Evolutionary conservation across 805 yeast genomes (phyloP).

Genomic region (Cyberlindnera mycetangii): DNA sequence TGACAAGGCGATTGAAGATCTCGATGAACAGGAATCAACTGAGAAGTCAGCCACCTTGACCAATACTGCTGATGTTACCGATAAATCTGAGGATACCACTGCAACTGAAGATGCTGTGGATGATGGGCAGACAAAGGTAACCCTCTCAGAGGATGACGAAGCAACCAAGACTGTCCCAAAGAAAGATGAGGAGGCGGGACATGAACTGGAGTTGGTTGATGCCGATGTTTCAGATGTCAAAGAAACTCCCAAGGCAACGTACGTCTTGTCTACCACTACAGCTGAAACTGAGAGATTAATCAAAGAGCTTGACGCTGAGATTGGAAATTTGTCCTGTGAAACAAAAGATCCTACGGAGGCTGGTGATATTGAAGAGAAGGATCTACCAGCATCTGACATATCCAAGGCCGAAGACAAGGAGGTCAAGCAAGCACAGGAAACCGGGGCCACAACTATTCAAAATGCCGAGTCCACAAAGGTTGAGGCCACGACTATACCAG

Average conservation of each 20-base stretch:
- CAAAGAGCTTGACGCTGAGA: constrained; percentile 21
- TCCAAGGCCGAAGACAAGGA: no score
- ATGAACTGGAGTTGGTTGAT: neutral
- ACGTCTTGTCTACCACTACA: constrained; percentile 5
- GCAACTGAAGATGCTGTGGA: neutral
- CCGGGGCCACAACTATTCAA: no score
- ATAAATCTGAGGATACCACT: no score
- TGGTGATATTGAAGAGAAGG: neutral
- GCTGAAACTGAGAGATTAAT: constrained; percentile 26
- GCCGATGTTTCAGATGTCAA: neutral
- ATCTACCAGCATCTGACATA: no score
- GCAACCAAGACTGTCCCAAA: neutral
- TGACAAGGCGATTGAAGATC: neutral
- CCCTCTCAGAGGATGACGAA: neutral
- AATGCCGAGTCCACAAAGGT: no score
- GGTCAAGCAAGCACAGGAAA: no score
- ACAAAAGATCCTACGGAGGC: neutral
- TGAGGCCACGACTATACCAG: no score
- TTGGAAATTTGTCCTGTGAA: constrained; percentile 3
- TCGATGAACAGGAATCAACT: no score
- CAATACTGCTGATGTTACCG: no score
- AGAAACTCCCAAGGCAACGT: neutral
- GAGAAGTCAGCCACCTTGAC: no score
- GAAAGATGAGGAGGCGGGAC: neutral
- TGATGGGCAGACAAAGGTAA: neutral